phyloP scores from a whole-genome alignment of 2,329 filamentous ascomycete genomes.

The Ophiostoma ips region DNA sequence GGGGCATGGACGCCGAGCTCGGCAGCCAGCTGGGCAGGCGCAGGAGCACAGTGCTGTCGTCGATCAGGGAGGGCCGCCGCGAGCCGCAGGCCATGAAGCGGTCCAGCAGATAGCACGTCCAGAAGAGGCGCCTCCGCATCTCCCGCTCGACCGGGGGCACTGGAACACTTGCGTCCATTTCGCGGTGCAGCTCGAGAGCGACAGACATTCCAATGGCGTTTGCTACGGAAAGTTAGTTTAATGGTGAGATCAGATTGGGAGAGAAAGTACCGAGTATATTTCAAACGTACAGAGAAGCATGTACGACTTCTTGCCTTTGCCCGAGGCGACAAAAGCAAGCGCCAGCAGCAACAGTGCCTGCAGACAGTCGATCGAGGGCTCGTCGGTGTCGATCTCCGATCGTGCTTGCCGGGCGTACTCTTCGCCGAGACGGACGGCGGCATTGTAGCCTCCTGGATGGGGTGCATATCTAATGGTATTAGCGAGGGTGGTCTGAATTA shows the following conservation, averaged over 20 bases:
- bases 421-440: conserved; percentile 53
- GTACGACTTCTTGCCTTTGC: conserved; percentile 72
- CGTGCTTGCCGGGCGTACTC: conserved; percentile 60
- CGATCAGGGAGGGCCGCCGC: conserved; percentile 65
- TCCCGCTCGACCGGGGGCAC: conserved; percentile 58
- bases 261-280: background rate
- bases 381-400: conserved; percentile 59
- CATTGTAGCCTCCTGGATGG: conserved; percentile 52
- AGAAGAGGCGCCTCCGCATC: conserved; percentile 67
- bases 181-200: conserved; percentile 67
- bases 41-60: conserved; percentile 62
- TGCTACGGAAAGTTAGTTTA: conserved; percentile 32
- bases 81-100: conserved; percentile 72
- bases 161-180: conserved; percentile 49
- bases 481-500: too few relatives aligned
- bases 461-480: conserved; percentile 64
- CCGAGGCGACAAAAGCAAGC: conserved; percentile 61
- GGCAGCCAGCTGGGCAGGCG: conserved; percentile 63
- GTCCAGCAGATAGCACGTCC: conserved; percentile 79
- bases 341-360: conserved; percentile 65
- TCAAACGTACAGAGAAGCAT: conserved; percentile 59
- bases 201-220: conserved; percentile 71
- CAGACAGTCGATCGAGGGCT: conserved; percentile 64
- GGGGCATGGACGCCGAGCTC: conserved; percentile 41
- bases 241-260: too few relatives aligned